Base-by-base conservation (phyloP, 2,329 filamentous ascomycete species). In the Alternaria sp. region DNA sequence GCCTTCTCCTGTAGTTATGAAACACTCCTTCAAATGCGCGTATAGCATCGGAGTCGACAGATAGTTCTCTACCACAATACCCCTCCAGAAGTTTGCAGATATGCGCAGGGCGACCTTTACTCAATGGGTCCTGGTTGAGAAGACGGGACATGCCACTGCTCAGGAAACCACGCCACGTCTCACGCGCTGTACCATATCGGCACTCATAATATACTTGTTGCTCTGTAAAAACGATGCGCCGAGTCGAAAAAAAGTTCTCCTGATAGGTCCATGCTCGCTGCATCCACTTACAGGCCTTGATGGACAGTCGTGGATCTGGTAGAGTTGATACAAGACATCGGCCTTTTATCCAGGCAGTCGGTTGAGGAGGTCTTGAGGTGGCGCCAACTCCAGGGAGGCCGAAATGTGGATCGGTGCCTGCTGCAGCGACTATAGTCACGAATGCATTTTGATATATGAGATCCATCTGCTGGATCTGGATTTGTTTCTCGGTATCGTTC, bases 1-100 rank as follows among this genome's bases (percentile, higher is more conserved):
- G 0, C 7, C 0, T 2, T 24, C 2, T 24, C 24, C 24, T 24
- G 24, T 2, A 2, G 0, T 24, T 7, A 0, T 24, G 32, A 16
- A 36, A 36, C 5, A 36, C 32, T 0, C 32, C 32, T 16, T 36
- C 32, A 7, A 36, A 12, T 14, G 32, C 32, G 14, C 32, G 32
- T 36, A 36, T 36, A 36, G 11, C 11, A 36, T 36, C 32, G 5
- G 32, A 4, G 11, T 8, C 4, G 12, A 22, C 11, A 5, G 44
- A 32, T 16, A 47, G 14, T 16, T 16, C 32, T 36, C 32, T 6
- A 0, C 4, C 2, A 7, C 22, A 3, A 2, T 11, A n/a, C 0
- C 7, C 7, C 7, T 7, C 1, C 7, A 24, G 20, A 20, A 3
- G 20, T 3, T 20, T 1, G 20, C 3, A 20, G 20, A 18, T 18